A percentile compares a stretch with the other conserved stretches of the same genome.
These are phyloP conservation scores for Amaranthus hypochondriacus DNA, from an alignment of 148 eudicot species.

Conservation along the genomic window DNA sequence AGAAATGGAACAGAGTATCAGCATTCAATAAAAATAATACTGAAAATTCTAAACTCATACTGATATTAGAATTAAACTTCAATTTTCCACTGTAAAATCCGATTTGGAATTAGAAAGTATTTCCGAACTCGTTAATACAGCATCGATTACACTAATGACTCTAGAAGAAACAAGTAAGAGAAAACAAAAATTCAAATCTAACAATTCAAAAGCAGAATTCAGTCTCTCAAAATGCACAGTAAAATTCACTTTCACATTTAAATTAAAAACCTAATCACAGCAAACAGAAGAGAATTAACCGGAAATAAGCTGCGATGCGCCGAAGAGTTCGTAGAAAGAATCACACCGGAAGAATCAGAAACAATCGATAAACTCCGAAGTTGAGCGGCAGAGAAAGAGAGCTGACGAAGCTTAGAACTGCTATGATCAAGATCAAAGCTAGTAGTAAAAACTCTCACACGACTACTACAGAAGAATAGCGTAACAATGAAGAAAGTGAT, in stretches of 20 bases:
- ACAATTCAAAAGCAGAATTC: too few species aligned
- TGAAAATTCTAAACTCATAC: background rate
- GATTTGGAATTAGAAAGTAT: too few species aligned
- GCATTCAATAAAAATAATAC: background rate
- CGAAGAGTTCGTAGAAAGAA: background rate
- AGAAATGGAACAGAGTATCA: background rate
- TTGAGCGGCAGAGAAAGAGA: constrained; percentile 15
- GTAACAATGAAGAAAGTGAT: constrained; percentile 9
- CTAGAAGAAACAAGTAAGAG: too few species aligned
- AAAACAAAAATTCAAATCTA: too few species aligned
- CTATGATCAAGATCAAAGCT: constrained; percentile 7
- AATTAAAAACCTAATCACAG: background rate
- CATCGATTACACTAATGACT: too few species aligned
- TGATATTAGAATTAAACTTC: too few species aligned
- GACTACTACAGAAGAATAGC: background rate
- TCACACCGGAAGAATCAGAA: background rate
- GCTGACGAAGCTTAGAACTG: constrained; percentile 18
- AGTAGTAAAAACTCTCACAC: background rate
- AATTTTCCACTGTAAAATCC: too few species aligned
- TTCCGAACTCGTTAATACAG: too few species aligned
- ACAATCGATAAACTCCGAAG: constrained; percentile 14
- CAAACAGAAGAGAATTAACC: constrained; percentile 14
- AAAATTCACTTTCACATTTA: background rate
- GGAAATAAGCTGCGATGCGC: background rate
- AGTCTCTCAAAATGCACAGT: background rate